Base-by-base conservation (phyloP, 352 stramenopile genomes). In the Phytophthora constricta region DNA sequence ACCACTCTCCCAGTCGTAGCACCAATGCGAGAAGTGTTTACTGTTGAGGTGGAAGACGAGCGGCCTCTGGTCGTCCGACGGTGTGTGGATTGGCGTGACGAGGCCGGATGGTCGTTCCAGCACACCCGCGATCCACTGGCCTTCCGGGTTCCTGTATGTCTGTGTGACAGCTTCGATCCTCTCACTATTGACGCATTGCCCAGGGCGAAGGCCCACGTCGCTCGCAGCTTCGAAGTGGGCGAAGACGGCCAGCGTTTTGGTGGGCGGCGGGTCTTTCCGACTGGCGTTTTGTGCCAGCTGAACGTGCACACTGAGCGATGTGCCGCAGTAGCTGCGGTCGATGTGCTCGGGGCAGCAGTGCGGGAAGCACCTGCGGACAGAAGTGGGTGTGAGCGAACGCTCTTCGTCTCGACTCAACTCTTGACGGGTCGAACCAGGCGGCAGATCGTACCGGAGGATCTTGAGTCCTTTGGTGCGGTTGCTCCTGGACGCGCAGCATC, bases 271-370 rank as follows among this genome's bases (percentile, higher is more conserved):
- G 31, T 11, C 31, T 37, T 37, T 7, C 31, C 13, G 31, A 11
- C 7, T 37, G 7, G 31, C 7, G 31, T 11, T 37, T 11, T 37
- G 31, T 7, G 31, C 37, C 16, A 67, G 45, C 22, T 63, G 42
- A 22, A 91, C 75, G 14, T 66, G 65, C 27, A 89, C 70, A 39
- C 77, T 66, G 27, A 92, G 58, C 3, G 79, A 65, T 28, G 83
- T 72, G 26, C 83, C 83, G 61, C 83, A 92, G 65, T 92, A 92
- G 68, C 83, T 92, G 31, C 81, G 77, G 41, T 84, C 77, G 46
- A 92, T 58, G 52, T 92, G 83, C 42, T 80, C 59, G 0, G 83
- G 83, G 27, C 79, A 92, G 65, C 83, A 92, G 54, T 92, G 79
- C 20, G 83, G 81, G 57, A 92, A 92, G 70, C 80, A 91, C 17